Evolutionary conservation across 768 basidiomycete species (phyloP).

Genomic region (Xerocomellus dryophilus): DNA sequence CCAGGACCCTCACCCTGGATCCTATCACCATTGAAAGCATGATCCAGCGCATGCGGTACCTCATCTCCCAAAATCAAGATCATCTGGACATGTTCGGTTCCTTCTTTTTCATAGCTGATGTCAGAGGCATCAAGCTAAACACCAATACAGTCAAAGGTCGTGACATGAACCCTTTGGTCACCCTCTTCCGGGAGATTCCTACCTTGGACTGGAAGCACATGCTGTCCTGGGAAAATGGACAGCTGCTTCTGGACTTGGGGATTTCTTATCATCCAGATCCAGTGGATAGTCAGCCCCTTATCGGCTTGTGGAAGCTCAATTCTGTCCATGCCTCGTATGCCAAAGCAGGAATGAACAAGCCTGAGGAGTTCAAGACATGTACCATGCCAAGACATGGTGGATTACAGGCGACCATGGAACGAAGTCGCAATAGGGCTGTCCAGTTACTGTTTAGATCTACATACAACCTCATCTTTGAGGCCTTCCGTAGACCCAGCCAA

Average conservation of each 20-base stretch:
- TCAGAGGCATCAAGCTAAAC: constrained; percentile 13
- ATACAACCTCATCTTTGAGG: constrained; percentile 5
- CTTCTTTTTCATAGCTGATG: constrained; percentile 14
- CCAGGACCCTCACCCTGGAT: constrained; percentile 4
- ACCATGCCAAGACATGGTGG: constrained; percentile 8
- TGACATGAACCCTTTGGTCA: constrained; percentile 2
- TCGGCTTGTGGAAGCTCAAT: constrained; percentile 9
- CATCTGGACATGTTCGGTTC: constrained; percentile 7
- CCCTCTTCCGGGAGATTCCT: constrained; percentile 5
- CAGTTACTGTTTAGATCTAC: background rate
- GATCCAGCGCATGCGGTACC: background rate
- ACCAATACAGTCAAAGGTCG: constrained; percentile 2
- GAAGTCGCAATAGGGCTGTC: background rate
- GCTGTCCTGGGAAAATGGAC: constrained; percentile 1
- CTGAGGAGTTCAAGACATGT: constrained; percentile 2
- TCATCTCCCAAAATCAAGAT: background rate
- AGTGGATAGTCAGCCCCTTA: background rate
- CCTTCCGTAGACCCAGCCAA: background rate
- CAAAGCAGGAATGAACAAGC: constrained; percentile 11
- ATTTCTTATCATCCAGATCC: constrained; percentile 7
- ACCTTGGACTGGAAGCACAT: constrained; percentile 13
- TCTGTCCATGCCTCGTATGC: constrained; percentile 3
- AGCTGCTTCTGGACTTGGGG: constrained; percentile 7
- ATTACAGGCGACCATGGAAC: background rate
- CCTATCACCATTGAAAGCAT: background rate